Evolutionary conservation across 2,329 filamentous ascomycete species (phyloP).

Genomic region (Clarireedia monteithiana): DNA sequence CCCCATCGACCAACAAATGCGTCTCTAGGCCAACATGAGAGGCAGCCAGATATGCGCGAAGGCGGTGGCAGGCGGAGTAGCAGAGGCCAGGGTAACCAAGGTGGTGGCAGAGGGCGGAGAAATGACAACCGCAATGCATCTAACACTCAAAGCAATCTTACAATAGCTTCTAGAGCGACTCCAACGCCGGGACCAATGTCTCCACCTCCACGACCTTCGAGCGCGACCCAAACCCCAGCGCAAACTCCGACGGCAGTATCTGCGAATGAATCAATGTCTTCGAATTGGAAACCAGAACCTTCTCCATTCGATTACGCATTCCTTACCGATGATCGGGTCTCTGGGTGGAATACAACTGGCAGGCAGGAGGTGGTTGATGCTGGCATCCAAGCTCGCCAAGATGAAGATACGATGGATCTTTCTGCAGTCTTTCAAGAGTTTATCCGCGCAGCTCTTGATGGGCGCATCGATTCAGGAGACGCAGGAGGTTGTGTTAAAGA

Average conservation of each 20-base stretch:
- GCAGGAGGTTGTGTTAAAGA: slow-evolving; percentile 67
- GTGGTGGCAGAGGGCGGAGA: slow-evolving; percentile 24
- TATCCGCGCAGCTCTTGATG: slow-evolving; percentile 65
- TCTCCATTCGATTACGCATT: slow-evolving; percentile 61
- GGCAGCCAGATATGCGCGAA: slow-evolving; percentile 41
- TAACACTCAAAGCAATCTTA: slow-evolving; percentile 17
- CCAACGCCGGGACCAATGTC: slow-evolving; percentile 30
- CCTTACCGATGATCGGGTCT: slow-evolving; percentile 62
- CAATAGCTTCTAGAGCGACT: slow-evolving; percentile 22
- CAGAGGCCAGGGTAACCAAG: slow-evolving; percentile 33
- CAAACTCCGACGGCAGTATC: slow-evolving; percentile 17
- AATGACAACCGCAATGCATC: slow-evolving; percentile 22
- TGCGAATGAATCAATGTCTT: slow-evolving; percentile 22
- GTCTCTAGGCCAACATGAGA: slow-evolving; percentile 48
- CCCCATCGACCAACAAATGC: slow-evolving; percentile 55
- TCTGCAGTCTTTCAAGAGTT: slow-evolving; percentile 79
- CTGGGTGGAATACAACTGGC: slow-evolving; percentile 59
- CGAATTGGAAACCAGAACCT: slow-evolving; percentile 24
- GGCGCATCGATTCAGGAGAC: slow-evolving; percentile 56
- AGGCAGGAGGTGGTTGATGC: slow-evolving; percentile 59
- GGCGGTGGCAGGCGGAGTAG: slow-evolving; percentile 38
- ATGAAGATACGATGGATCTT: slow-evolving; percentile 61
- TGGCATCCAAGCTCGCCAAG: slow-evolving; percentile 54
- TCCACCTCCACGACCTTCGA: slow-evolving; percentile 25
- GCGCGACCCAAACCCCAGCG: slow-evolving; percentile 24